Evolutionary conservation across 352 stramenopile species (phyloP).

Genomic region (Stramenopiles sp.): DNA sequence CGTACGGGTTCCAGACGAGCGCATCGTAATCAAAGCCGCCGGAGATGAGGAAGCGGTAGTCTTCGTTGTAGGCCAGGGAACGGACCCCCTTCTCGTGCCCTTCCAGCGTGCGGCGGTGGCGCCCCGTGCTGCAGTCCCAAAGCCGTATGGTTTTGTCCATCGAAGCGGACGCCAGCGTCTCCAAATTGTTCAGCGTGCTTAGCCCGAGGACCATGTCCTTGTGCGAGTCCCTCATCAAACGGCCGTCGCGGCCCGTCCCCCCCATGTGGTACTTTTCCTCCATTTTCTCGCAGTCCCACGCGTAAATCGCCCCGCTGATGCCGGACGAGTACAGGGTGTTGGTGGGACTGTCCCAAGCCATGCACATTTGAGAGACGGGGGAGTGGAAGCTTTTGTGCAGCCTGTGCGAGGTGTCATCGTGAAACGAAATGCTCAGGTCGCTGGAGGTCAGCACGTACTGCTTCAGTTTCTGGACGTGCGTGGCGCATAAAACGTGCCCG

Average conservation of each 20-base stretch:
- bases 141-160: constrained; percentile 64
- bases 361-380: constrained; percentile 47
- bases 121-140: constrained; percentile 59
- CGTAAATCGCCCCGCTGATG: constrained; percentile 53
- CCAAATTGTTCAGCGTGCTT: constrained; percentile 44
- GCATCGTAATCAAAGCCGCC: constrained; percentile 63
- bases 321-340: constrained; percentile 45
- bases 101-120: constrained; percentile 54
- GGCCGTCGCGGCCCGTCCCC: constrained; percentile 31
- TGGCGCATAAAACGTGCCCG: constrained; percentile 47
- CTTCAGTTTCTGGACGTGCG: constrained; percentile 42
- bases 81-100: constrained; percentile 54
- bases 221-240: constrained; percentile 45
- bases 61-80: constrained; percentile 46
- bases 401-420: constrained; percentile 43
- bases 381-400: constrained; percentile 52
- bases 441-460: constrained; percentile 52
- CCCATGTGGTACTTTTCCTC: constrained; percentile 56
- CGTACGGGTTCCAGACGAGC: constrained; percentile 65
- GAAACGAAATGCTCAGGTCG: constrained; percentile 53
- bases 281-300: constrained; percentile 54
- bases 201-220: constrained; percentile 61
- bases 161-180: constrained; percentile 50
- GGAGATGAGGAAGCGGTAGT: constrained; percentile 59
- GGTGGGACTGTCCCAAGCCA: constrained; percentile 47